A percentile compares a stretch with the other conserved stretches of the same genome.
Conservation (phyloP, 1,284 basidiomycete genomes). For the Cryptococcus sp. region DNA sequence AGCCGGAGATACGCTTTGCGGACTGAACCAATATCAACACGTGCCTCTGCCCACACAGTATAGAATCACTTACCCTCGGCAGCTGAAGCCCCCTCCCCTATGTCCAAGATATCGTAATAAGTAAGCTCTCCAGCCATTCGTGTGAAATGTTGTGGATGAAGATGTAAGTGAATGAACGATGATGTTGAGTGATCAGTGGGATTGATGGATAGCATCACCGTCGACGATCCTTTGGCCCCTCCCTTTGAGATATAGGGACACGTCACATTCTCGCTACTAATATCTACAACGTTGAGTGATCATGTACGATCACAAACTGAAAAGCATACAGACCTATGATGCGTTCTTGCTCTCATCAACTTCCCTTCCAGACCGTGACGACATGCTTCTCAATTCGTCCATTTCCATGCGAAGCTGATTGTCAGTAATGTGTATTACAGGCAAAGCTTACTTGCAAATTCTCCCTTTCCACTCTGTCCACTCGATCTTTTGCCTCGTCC, state of each 20-base stretch:
- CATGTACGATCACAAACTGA: background rate
- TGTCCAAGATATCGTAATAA: constrained; percentile 21
- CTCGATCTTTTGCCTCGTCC: constrained; percentile 29
- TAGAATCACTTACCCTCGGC: constrained; percentile 17
- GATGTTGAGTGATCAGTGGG: too few relatives aligned
- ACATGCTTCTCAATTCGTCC: constrained; percentile 1
- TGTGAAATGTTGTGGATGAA: too few relatives aligned
- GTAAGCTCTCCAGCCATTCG: constrained; percentile 2
- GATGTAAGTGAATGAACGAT: too few relatives aligned
- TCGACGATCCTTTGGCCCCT: too few relatives aligned
- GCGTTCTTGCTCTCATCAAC: background rate
- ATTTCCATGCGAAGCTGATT: constrained; percentile 19
- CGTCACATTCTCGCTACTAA: too few relatives aligned
- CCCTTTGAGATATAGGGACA: too few relatives aligned
- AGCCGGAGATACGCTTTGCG: constrained; percentile 29
- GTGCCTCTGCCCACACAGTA: background rate
- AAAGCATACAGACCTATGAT: background rate
- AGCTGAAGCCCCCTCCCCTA: constrained; percentile 19
- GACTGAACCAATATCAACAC: constrained; percentile 12
- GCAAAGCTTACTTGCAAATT: constrained; percentile 33
- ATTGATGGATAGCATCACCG: too few relatives aligned
- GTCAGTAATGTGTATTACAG: constrained; percentile 3
- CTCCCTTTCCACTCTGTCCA: constrained; percentile 34
- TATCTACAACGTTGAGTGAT: background rate
- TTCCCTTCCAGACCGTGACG: constrained; percentile 2